Evolutionary conservation across 805 yeast genomes (phyloP), one percentile per base, ranked within the genome.

Genomic region (Pichia membranifaciens): DNA sequence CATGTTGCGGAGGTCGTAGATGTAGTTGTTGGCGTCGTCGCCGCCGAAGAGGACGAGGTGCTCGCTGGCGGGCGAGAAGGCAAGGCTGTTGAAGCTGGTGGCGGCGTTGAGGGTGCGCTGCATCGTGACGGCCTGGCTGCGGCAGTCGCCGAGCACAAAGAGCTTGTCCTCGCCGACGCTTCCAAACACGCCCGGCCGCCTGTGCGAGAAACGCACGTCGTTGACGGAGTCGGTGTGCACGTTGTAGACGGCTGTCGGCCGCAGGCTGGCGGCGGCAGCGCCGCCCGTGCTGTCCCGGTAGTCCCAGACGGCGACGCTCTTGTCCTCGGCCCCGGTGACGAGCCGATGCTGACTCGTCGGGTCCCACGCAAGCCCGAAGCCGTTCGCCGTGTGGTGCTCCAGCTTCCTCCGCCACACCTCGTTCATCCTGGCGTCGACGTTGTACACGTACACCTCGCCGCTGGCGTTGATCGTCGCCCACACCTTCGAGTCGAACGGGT

Each of bases 281-380:
- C 25, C 18, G 7, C 28, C 35, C 9, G 20, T 3, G 20, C 13
- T 15, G 3, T 40, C n/a, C n/a, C n/a, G 42, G 43, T 75, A 64
- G 54, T 84, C 85, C 76, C 89, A 79, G 3, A 83, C 54, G 0
- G 79, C 86, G 22, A 83, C 70, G 0, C 79, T 72, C 37, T 70
- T 66, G 61, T 86, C 95, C 61, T 85, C 91, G 0, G 89, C 72
- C 0, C 79, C 75, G 3, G 87, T 78, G 31, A 81, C 64, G 18
- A 86, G 61, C 21, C 71, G 68, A 3, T 83, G 84, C 36, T 65
- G 54, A 3, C 65, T 61, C 16, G 61, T 57, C 0, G 74, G 68
- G 57, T 74, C 83, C 84, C 91, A 86, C 7, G 82, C 71, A 33
- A 86, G 65, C 4, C 93, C 93, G 60, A 81, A 86, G 1, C 93